Evolutionary conservation across 306 rosid species (phyloP).

Genomic region (Amphicarpaea edgeworthii): DNA sequence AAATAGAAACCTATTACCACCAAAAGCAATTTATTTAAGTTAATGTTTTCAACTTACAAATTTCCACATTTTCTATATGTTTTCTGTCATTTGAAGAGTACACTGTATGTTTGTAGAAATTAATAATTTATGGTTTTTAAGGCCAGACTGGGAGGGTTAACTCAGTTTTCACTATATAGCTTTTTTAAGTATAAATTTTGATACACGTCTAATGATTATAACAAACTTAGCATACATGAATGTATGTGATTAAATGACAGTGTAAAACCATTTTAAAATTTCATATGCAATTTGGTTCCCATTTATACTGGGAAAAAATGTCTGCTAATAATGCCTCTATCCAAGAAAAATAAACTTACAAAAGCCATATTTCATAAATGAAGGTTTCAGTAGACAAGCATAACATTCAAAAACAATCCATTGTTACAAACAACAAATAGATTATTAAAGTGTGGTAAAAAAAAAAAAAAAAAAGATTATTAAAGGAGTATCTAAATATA

Average conservation of each 20-base stretch:
- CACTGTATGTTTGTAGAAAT: neutral
- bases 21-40: neutral
- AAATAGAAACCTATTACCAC: neutral
- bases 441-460: neutral
- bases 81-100: neutral
- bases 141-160: neutral
- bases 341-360: neutral
- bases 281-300: neutral
- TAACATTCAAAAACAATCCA: constrained; percentile 13
- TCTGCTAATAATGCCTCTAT: constrained; percentile 3
- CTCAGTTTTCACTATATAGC: neutral
- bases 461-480: neutral
- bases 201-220: constrained; percentile 3
- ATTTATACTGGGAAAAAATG: neutral
- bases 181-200: neutral
- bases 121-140: constrained; percentile 13
- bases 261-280: neutral
- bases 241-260: too few species aligned
- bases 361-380: constrained; percentile 10
- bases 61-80: constrained; percentile 6
- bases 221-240: too few species aligned
- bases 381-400: neutral
- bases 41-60: neutral
- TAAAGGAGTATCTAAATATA: constrained; percentile 8
- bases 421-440: constrained; percentile 8